Evolutionary conservation across 306 rosid genomes (phyloP).

Genomic region (Castanea crenata): DNA sequence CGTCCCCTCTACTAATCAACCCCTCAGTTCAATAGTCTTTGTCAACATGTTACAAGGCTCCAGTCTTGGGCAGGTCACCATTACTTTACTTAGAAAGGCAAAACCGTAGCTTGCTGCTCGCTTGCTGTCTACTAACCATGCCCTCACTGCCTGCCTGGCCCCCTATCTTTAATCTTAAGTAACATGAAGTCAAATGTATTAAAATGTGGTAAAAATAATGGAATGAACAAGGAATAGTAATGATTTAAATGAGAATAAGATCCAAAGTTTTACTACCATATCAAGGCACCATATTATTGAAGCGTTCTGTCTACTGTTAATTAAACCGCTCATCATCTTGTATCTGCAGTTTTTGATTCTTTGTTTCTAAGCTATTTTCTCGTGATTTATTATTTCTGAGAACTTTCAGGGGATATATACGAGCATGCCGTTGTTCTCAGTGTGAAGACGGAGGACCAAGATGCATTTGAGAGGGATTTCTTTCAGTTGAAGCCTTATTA

Average conservation of each 20-base stretch:
- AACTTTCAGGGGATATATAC: slow-evolving; percentile 82
- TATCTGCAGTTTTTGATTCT: background rate
- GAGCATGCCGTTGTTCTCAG: slow-evolving; percentile 95
- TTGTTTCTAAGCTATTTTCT: background rate
- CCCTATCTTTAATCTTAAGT: too few species aligned
- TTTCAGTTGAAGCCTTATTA: slow-evolving; percentile 93
- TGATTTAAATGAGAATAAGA: background rate
- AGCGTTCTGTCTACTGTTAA: background rate
- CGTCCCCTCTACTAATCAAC: too few species aligned
- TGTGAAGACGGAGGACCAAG: slow-evolving; percentile 89
- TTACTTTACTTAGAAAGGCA: too few species aligned
- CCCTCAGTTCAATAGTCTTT: too few species aligned
- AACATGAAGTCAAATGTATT: background rate
- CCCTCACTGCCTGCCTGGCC: too few species aligned
- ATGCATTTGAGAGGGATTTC: slow-evolving; percentile 95
- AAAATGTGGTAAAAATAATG: background rate
- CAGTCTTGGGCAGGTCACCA: too few species aligned
- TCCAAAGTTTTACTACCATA: background rate
- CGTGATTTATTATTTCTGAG: slow-evolving; percentile 10
- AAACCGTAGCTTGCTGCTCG: too few species aligned
- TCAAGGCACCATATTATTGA: background rate
- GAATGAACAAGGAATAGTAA: background rate
- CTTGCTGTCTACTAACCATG: too few species aligned
- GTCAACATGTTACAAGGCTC: too few species aligned
- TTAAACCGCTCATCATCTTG: background rate